Evolutionary conservation across 2,329 filamentous ascomycete genomes (phyloP), one percentile per base, ranked within the genome.

Genomic region (Neonectria coccinea): DNA sequence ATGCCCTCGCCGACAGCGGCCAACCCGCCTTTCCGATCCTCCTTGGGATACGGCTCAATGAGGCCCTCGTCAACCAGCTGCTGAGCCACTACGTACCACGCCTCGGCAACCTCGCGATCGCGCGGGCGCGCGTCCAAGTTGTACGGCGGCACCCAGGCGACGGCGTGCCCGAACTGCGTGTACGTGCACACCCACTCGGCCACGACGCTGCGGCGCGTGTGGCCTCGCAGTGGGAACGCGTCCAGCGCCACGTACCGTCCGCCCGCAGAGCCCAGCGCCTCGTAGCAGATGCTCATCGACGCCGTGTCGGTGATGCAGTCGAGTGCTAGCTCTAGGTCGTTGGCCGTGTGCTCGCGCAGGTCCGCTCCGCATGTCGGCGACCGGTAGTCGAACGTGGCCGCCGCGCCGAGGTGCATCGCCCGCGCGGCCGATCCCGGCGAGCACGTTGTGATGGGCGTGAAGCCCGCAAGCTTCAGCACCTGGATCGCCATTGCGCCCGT

Each of bases 181-280:
- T 64, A 66, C 2, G 63, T 62, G 48, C 63, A 65, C 16, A 73
- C 63, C 68, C 70, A 73, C 9, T 67, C 66, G 3, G 71, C 65
- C 36, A 55, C 48, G 20, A 73, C 64, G 20, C 58, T 64, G 29
- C 71, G 69, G 20, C 71, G 68, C 5, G 70, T 73, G 47, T 73
- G 71, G 5, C 67, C 69, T 3, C 68, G 69, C 1, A 73, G 57
- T 4, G 70, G 70, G 7, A 72, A 72, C 1, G 66, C 61, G 18
- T 73, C 69, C 1, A 73, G 56, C 2, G 63, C 68, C 1, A 72
- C 60, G 57, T 73, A 73, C 7, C 51, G 50, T 3, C 68, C 68
- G 3, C 68, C 68, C 4, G 50, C 54, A 2, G 31, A 44, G 5
- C 67, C 65, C 20, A 70, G 36, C 9, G 67, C 65, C 22, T 64